These are phyloP conservation scores for Cornus kousa DNA, from an alignment of 148 eudicot species.

Conservation along the genomic window DNA sequence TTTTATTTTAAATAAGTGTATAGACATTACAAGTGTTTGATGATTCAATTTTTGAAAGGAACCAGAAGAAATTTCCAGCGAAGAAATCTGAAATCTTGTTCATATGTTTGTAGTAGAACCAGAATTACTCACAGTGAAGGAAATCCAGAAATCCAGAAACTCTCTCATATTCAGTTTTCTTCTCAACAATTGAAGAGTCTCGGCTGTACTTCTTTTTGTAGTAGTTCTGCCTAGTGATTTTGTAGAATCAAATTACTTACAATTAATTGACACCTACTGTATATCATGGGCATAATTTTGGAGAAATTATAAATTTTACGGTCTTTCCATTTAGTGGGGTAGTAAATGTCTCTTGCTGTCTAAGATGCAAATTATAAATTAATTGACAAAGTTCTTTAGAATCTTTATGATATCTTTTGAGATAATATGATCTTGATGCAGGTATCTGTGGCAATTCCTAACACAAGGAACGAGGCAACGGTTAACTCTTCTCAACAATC, in stretches of 20 bases:
- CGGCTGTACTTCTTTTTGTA: not conserved
- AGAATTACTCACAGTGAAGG: too few species aligned
- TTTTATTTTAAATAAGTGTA: too few species aligned
- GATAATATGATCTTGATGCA: conserved; percentile 14
- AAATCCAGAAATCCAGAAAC: not conserved
- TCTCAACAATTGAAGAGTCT: not conserved
- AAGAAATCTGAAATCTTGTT: not conserved
- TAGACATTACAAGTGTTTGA: not conserved
- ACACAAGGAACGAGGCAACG: conserved; percentile 41
- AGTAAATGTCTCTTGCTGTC: not conserved
- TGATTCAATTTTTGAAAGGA: not conserved
- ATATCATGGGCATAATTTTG: not conserved
- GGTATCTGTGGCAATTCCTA: conserved; percentile 34
- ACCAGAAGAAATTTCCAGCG: not conserved
- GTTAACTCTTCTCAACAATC: conserved; percentile 33
- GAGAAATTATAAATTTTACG: not conserved
- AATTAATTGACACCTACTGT: not conserved
- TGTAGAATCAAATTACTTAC: not conserved
- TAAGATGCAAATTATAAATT: not conserved
- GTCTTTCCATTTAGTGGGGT: not conserved
- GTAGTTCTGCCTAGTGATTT: not conserved
- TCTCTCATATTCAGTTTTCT: not conserved
- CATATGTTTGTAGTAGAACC: too few species aligned
- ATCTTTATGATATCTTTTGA: not conserved
- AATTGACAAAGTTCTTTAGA: not conserved